phyloP scores from a whole-genome alignment of 78 protist species.

The Dictyostelium brefeldianum region DNA sequence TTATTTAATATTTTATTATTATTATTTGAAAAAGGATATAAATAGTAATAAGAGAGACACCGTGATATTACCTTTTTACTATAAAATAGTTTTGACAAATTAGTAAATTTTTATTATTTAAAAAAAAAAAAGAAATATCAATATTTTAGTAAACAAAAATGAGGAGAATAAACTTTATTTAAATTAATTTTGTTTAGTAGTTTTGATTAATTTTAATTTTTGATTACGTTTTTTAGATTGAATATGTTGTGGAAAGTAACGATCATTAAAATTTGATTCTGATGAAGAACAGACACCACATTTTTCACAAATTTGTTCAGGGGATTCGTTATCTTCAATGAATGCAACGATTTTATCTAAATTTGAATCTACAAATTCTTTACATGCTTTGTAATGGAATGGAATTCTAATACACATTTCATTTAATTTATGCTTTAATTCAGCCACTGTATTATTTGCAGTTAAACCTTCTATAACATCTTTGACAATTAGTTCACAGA shows the following conservation, averaged over 20 bases:
- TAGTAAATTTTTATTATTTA: no score
- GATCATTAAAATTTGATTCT: not conserved
- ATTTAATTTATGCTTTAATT: not conserved
- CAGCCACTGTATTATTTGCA: not conserved
- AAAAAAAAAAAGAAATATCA: no score
- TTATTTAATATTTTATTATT: no score
- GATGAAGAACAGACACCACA: not conserved
- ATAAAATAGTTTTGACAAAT: no score
- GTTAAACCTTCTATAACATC: not conserved
- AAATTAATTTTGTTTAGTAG: no score
- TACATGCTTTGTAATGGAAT: not conserved
- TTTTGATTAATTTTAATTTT: no score
- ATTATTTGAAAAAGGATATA: no score
- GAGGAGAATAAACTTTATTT: no score
- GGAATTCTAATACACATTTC: not conserved
- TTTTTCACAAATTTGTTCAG: slow-evolving; percentile 9
- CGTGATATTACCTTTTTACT: no score
- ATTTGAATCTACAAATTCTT: not conserved
- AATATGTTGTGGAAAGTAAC: not conserved
- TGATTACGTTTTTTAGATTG: not conserved
- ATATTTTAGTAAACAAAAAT: no score
- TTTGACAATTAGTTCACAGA: slow-evolving; percentile 9
- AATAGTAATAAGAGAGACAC: no score
- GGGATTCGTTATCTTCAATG: not conserved
- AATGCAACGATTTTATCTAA: not conserved